Evolutionary conservation across 2,329 filamentous ascomycete species (phyloP).

Genomic region (Lanzia echinophila): DNA sequence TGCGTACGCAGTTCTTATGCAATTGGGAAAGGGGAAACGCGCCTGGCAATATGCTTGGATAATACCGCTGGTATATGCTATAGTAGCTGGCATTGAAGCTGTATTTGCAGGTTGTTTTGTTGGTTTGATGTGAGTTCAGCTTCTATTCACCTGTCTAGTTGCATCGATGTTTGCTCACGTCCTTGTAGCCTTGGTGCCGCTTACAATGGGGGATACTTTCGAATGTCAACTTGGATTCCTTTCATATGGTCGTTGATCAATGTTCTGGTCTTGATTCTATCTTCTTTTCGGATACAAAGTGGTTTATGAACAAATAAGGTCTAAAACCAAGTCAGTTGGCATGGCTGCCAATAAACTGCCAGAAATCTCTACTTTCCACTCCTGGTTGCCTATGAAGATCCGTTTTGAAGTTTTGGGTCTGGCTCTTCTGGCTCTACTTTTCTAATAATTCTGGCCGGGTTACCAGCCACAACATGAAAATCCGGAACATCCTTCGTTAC

Average conservation of each 20-base stretch:
- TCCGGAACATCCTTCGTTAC: constrained; percentile 71
- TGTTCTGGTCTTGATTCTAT: constrained; percentile 59
- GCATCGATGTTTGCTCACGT: not conserved
- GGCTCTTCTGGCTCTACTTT: constrained; percentile 32
- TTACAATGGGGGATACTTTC: constrained; percentile 62
- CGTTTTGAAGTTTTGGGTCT: constrained; percentile 18
- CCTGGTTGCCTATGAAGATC: not conserved
- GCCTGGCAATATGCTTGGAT: constrained; percentile 42
- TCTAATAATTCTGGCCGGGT: constrained; percentile 55
- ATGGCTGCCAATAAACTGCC: not conserved
- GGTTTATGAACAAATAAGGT: constrained; percentile 43
- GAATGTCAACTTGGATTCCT: constrained; percentile 70
- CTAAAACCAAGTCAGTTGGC: not conserved
- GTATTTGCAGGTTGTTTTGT: constrained; percentile 61
- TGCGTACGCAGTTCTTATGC: constrained; percentile 52
- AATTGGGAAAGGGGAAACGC: constrained; percentile 35
- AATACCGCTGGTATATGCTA: constrained; percentile 51
- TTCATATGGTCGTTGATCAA: constrained; percentile 64
- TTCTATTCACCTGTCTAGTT: not conserved
- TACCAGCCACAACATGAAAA: constrained; percentile 58
- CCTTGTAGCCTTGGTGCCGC: constrained; percentile 48
- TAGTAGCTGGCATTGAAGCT: constrained; percentile 57
- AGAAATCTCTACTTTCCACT: too few species aligned
- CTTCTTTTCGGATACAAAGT: constrained; percentile 65
- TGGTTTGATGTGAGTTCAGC: constrained; percentile 51